Evolutionary conservation across 495 filamentous ascomycete species (phyloP), one percentile per base, ranked within the genome.

Genomic region (Beverwykella pulmonaria): DNA sequence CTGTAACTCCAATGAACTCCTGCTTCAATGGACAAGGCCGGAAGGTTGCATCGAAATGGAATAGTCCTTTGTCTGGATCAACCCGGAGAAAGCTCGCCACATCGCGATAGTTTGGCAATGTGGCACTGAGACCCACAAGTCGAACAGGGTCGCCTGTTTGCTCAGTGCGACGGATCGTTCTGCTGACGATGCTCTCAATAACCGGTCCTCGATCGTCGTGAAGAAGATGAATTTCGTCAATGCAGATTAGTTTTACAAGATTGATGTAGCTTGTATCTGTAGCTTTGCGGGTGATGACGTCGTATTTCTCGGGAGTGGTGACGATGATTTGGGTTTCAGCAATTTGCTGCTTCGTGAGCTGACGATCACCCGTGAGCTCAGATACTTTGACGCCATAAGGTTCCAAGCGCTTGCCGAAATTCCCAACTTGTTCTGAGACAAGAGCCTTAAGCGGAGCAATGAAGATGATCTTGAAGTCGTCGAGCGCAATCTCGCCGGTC

Each of bases 341-440:
- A 63, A 99, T 97, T 78, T 98, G 94, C 74, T 96, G 92, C 76
- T 99, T 99, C 36, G 94, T 98, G 76, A 99, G 92, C 73, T 98
- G 95, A 23, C 94, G 90, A 78, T 99, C 94, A 76, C 94, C 94
- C 63, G 94, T 98, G 62, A 99, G 81, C 75, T 99, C 94, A 7
- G 93, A 85, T 4, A 98, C 94, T 70, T 84, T 88, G 76, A 99
- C 91, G 30, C 94, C 94, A 65, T 93, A 97, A 2, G 92, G 88
- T 73, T 91, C 90, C 15, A 99, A 82, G 20, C 94, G 86, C 68
- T 90, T 91, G 54, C 95, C 94, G 70, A 99, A 96, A 71, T 97
- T 98, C 10, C 92, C 94, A 63, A 97, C 93, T 74, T 97, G 93
- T 72, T 99, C 94, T 73, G 96, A 92, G 0, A 98, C 94, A 32